Conservation (phyloP, 2,329 filamentous ascomycete genomes). For the Amesomyces nigricolor region DNA sequence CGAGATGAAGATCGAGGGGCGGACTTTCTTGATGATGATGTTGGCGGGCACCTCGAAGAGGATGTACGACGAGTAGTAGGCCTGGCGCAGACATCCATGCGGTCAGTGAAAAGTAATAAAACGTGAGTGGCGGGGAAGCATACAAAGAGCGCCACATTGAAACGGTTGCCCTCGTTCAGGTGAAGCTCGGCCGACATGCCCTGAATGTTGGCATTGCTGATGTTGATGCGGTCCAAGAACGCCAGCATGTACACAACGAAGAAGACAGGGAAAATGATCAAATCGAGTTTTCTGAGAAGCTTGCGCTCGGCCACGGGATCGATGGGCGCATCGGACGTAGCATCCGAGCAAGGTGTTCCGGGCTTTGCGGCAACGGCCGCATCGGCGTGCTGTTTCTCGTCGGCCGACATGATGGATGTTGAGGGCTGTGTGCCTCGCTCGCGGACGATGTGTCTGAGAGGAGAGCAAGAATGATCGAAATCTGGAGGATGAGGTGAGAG, state of each 20-base stretch:
- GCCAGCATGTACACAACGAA: conserved; percentile 38
- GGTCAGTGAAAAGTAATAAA: neutral
- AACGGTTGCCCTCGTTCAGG: conserved; percentile 36
- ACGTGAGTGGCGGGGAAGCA: neutral
- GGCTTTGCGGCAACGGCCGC: neutral
- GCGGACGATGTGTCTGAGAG: too few relatives aligned
- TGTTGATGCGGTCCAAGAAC: conserved; percentile 42
- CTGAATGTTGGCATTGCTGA: conserved; percentile 42
- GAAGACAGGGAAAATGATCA: conserved; percentile 37
- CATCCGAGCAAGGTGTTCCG: neutral
- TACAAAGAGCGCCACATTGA: conserved; percentile 39
- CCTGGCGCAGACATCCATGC: neutral
- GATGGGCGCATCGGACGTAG: conserved; percentile 3
- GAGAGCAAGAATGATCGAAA: neutral
- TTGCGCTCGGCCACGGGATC: conserved; percentile 29
- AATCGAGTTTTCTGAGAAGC: conserved; percentile 38
- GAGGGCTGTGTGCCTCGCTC: too few relatives aligned
- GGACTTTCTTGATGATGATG: conserved; percentile 36
- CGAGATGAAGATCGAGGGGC: conserved; percentile 35
- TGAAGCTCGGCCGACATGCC: conserved; percentile 36
- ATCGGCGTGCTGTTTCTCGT: conserved; percentile 1
- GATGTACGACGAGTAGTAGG: conserved; percentile 35
- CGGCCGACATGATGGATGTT: neutral
- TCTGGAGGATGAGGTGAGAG: neutral
- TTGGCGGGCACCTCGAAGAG: conserved; percentile 39